These are phyloP conservation scores for Rhipidocladum racemiflorum DNA, from an alignment of 176 grass and related monocot genomes.

Conservation along the genomic window DNA sequence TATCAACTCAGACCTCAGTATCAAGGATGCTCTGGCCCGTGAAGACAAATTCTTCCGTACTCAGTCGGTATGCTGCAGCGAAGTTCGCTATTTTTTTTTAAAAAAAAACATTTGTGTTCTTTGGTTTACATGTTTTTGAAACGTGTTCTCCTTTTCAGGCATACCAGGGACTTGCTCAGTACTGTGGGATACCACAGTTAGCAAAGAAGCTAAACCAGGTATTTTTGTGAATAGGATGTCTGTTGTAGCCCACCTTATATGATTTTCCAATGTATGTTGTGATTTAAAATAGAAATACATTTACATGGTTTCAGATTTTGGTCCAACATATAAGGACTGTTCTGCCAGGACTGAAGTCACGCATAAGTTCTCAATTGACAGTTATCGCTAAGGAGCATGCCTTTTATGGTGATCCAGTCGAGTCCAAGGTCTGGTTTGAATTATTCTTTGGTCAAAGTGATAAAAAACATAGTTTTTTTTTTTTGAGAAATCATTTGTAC, in stretches of 20 bases:
- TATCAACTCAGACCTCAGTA: conserved; percentile 82
- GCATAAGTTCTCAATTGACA: conserved; percentile 84
- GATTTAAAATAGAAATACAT: conserved; percentile 11
- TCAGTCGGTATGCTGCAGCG: conserved; percentile 59
- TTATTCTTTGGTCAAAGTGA: conserved; percentile 19
- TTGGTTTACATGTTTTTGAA: conserved; percentile 20
- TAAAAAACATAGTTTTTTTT: neutral
- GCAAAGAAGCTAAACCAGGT: conserved; percentile 98
- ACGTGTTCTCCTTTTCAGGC: conserved; percentile 51
- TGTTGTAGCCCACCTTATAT: neutral
- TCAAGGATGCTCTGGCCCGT: conserved; percentile 80
- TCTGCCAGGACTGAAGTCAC: conserved; percentile 85
- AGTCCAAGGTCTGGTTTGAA: conserved; percentile 70
- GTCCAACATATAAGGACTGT: conserved; percentile 90
- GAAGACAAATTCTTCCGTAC: conserved; percentile 89
- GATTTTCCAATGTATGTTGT: neutral
- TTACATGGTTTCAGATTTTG: conserved; percentile 74
- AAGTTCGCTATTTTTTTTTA: conserved; percentile 13
- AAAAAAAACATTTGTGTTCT: neutral
- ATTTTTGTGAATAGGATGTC: conserved; percentile 1
- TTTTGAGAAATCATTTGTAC: neutral
- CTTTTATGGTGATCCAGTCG: conserved; percentile 84
- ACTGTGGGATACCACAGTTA: conserved; percentile 88
- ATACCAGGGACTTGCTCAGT: conserved; percentile 87
- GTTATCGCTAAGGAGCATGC: conserved; percentile 85